Evolutionary conservation across 1,284 basidiomycete genomes (phyloP).

Genomic region (Austroboletus novae-zelandiae): DNA sequence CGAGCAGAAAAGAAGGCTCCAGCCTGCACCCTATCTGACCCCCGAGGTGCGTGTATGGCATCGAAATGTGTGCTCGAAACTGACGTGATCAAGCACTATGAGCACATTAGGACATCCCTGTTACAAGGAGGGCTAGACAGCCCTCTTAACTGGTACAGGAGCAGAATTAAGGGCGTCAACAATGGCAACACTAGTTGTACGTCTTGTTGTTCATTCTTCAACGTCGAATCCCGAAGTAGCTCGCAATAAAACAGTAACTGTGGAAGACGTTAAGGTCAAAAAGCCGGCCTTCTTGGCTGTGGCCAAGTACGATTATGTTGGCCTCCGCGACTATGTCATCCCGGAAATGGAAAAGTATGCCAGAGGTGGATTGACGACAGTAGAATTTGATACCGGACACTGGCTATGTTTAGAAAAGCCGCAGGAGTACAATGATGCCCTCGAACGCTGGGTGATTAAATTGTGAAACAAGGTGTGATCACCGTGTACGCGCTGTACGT

Average conservation of each 20-base stretch:
- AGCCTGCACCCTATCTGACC: constrained; percentile 32
- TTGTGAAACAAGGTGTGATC: constrained; percentile 7
- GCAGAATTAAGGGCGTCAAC: constrained; percentile 25
- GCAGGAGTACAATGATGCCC: constrained; percentile 30
- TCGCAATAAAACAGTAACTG: constrained; percentile 16
- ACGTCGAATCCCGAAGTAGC: neutral
- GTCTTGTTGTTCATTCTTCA: constrained; percentile 1
- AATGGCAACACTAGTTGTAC: constrained; percentile 18
- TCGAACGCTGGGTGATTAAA: constrained; percentile 28
- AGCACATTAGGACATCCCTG: constrained; percentile 21
- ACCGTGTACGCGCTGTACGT: neutral
- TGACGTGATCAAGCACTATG: constrained; percentile 25
- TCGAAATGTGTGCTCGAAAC: neutral
- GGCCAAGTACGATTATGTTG: constrained; percentile 32
- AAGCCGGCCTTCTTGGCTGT: constrained; percentile 33
- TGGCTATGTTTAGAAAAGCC: constrained; percentile 31
- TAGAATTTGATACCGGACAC: constrained; percentile 32
- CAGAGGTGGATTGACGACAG: constrained; percentile 23
- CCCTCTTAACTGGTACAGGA: constrained; percentile 33
- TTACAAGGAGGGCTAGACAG: constrained; percentile 29
- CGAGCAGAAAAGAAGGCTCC: constrained; percentile 18
- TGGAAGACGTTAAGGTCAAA: constrained; percentile 23
- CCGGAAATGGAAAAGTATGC: constrained; percentile 29
- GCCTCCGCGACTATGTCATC: constrained; percentile 19
- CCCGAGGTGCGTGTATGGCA: constrained; percentile 23